phyloP scores from a whole-genome alignment of 345 rosid genomes.

The Gossypium stocksii region DNA sequence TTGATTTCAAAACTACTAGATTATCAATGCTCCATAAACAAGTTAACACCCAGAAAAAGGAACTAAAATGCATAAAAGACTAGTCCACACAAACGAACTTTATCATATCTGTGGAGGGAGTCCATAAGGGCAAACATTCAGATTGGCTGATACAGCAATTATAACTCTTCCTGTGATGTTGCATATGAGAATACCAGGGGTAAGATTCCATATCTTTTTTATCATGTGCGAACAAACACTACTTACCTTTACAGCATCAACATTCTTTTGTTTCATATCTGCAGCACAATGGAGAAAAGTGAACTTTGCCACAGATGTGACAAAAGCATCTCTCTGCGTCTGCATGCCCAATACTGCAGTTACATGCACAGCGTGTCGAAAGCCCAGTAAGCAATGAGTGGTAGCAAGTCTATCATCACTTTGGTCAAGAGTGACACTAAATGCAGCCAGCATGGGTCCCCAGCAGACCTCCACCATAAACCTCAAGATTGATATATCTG shows the following conservation, averaged over 20 bases:
- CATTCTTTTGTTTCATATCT: constrained; percentile 96
- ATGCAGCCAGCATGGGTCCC: constrained; percentile 98
- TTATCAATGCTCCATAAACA: neutral
- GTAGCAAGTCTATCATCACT: constrained; percentile 91
- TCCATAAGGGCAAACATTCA: neutral
- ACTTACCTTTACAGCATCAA: constrained; percentile 89
- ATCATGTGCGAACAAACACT: constrained; percentile 10
- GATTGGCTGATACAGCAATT: neutral
- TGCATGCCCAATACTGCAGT: constrained; percentile 97
- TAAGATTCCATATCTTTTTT: neutral
- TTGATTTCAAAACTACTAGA: neutral
- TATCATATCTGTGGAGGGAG: neutral
- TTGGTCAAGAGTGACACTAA: constrained; percentile 91
- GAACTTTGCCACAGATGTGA: constrained; percentile 93
- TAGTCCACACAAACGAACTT: neutral
- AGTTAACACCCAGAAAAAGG: neutral
- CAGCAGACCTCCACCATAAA: constrained; percentile 98
- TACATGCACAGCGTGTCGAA: constrained; percentile 77
- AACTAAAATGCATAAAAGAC: constrained; percentile 2
- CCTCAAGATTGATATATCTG: constrained; percentile 81
- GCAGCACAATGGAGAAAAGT: constrained; percentile 90
- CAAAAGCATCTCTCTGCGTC: constrained; percentile 98
- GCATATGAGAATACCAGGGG: constrained; percentile 7
- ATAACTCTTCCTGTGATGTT: constrained; percentile 1
- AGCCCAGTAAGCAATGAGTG: constrained; percentile 83